Evolutionary conservation across 768 basidiomycete species (phyloP), one percentile per base, ranked within the genome.

Genomic region (Tylopilus felleus): DNA sequence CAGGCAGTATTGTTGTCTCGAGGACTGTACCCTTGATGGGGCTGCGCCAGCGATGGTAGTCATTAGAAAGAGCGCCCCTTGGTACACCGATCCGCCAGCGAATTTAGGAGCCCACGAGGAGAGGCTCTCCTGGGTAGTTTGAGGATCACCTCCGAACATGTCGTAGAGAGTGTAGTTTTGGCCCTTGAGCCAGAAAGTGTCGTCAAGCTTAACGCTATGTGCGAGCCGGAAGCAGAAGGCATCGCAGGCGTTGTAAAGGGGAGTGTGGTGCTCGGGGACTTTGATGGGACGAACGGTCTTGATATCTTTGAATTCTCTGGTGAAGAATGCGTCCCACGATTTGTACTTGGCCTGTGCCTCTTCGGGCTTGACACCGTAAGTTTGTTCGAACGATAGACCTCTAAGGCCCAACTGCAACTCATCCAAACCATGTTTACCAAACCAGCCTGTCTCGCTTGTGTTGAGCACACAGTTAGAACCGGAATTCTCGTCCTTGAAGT

Each of bases 151-250:
- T 22, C 73, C 66, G 14, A 85, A 74, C 71, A 85, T 81, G 60
- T 83, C 75, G 17, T 61, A 48, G 43, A 85, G 76, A 6, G 83
- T 84, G 69, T 86, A 85, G 0, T 76, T 73, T 58, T 84, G 73
- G 8, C 70, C 75, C 60, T 86, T 85, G 66, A 83, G 65, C 82
- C 81, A 86, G 67, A 86, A 84, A 21, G 62, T 62, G 42, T 82
- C 80, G 8, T 67, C 57, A 4, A 58, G 63, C 41, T 79, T 57
- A 35, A 82, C 74, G 43, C 78, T 58, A 23, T 47, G 13, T 68
- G 56, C 71, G 65, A 17, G 46, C 40, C 47, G 47, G 61, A 79
- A 75, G 10, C 77, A 58, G 8, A 65, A 72, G 22, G 78, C 80
- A 59, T 86, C 84, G 73, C 83, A 85, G 2, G 77, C 73, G 60